These are phyloP conservation scores for Drechslera avenae DNA, from an alignment of 2,329 filamentous ascomycete genomes.

Conservation along the genomic window DNA sequence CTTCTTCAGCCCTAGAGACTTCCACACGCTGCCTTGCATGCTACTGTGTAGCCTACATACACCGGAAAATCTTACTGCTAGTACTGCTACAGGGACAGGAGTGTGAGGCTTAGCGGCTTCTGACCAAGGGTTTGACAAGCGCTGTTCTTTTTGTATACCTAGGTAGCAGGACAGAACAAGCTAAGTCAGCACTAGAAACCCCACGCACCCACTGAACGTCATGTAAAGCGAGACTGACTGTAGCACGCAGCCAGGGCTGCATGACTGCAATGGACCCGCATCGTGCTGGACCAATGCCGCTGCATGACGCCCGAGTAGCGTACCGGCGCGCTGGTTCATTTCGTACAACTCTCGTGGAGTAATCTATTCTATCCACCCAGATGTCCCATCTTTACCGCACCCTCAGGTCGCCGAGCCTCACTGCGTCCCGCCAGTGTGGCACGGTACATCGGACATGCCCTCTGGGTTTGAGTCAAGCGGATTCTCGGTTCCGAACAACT, in stretches of 20 bases:
- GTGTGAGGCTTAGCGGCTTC: constrained; percentile 12
- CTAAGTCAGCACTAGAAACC: constrained; percentile 31
- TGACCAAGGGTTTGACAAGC: constrained; percentile 7
- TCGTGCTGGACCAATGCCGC: constrained; percentile 14
- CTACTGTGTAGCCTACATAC: constrained; percentile 7
- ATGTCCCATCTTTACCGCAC: constrained; percentile 25
- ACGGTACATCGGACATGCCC: constrained; percentile 4
- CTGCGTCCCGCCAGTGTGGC: constrained; percentile 14
- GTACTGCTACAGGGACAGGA: constrained; percentile 15
- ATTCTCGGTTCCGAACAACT: background rate
- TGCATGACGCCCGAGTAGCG: constrained; percentile 12
- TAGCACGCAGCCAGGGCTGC: constrained; percentile 20
- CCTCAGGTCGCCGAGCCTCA: constrained; percentile 23
- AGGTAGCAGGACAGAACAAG: constrained; percentile 14
- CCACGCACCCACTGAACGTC: constrained; percentile 15
- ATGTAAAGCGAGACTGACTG: constrained; percentile 11
- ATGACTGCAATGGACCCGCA: constrained; percentile 16
- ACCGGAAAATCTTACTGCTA: constrained; percentile 4
- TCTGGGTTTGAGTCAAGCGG: background rate
- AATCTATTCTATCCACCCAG: constrained; percentile 28
- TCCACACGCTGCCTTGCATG: constrained; percentile 11
- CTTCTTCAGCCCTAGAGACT: constrained; percentile 10
- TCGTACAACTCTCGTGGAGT: constrained; percentile 25
- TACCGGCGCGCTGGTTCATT: constrained; percentile 12
- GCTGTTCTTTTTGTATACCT: constrained; percentile 23